phyloP scores from a whole-genome alignment of 2,329 filamentous ascomycete genomes.

The Diaporthe amygdali region DNA sequence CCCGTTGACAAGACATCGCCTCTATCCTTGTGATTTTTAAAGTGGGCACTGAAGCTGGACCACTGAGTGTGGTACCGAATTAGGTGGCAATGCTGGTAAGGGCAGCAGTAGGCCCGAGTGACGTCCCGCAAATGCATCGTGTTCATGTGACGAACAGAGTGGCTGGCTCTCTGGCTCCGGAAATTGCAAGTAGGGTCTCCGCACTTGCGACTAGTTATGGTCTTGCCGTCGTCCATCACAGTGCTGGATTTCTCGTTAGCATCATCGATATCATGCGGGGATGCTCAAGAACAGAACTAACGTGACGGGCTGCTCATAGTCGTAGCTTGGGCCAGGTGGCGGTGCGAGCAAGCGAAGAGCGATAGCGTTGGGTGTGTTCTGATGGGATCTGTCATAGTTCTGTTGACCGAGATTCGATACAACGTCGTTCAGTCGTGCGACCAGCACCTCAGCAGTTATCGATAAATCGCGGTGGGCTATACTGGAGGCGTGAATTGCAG shows the following conservation, averaged over 20 bases:
- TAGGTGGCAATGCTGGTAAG: neutral
- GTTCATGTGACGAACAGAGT: neutral
- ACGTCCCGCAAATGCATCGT: neutral
- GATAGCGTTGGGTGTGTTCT: too few relatives aligned
- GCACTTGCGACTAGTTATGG: neutral
- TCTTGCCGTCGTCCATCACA: neutral
- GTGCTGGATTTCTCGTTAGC: neutral
- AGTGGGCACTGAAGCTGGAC: neutral
- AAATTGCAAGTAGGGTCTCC: neutral
- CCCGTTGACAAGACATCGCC: too few relatives aligned
- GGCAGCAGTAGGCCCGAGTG: neutral
- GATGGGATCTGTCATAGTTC: too few relatives aligned
- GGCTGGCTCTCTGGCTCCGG: neutral
- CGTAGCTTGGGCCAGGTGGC: neutral
- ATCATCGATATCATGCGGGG: too few relatives aligned
- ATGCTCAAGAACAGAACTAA: neutral
- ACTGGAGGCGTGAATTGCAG: too few relatives aligned
- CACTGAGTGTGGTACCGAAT: neutral
- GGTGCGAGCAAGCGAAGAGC: too few relatives aligned
- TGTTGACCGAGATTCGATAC: too few relatives aligned
- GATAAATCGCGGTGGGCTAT: too few relatives aligned
- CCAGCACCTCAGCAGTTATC: too few relatives aligned
- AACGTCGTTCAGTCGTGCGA: too few relatives aligned
- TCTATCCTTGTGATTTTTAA: neutral
- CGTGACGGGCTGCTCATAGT: neutral